Base-by-base conservation (phyloP, 176 grass and related monocot genomes). In the Bonia amplexicaulis region DNA sequence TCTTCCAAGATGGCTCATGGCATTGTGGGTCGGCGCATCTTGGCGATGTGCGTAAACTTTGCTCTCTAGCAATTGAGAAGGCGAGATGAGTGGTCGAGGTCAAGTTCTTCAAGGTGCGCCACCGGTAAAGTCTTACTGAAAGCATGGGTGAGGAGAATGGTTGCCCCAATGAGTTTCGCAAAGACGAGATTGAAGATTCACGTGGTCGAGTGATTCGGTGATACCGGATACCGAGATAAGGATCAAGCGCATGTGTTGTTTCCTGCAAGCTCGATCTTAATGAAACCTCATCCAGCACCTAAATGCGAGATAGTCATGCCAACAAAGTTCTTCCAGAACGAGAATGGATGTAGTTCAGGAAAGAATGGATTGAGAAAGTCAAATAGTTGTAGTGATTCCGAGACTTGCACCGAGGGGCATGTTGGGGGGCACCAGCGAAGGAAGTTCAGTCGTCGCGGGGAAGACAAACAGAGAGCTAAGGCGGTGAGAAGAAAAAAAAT, bases 1-100 rank as follows among this genome's bases (percentile, higher is more conserved):
- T 96, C 94, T 29, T 90, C 89, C 49, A 93, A 88, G 81, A 89
- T 93, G 87, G 88, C 91, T 65, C 91, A 87, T 80, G 89, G 94
- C 41, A 93, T 96, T 72, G 94, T 96, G 14, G 92, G 94, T 41
- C 90, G 94, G 65, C 80, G 90, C 94, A n/a, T n/a, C n/a, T n/a
- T 87, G 89, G 79, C 54, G 84, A 96, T 88, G 91, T 96, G 47
- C 94, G 93, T 82, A 93, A 90, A 70, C 89, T 96, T 80, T 96
- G 94, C 75, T 89, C 82, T 85, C 73, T 91, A 88, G 94, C 94
- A 76, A 91, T 96, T 72, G 85, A 96, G 68, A 96, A 88, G 40
- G 89, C 89, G n/a, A 77, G 81, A 91, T 77, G 94, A 91, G 17
- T 93, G 88, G 89, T 58, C 93, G 74, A 71, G 22, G 51, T 78